Conservation (phyloP, 2,329 filamentous ascomycete genomes). For the Xylariaceae sp. region DNA sequence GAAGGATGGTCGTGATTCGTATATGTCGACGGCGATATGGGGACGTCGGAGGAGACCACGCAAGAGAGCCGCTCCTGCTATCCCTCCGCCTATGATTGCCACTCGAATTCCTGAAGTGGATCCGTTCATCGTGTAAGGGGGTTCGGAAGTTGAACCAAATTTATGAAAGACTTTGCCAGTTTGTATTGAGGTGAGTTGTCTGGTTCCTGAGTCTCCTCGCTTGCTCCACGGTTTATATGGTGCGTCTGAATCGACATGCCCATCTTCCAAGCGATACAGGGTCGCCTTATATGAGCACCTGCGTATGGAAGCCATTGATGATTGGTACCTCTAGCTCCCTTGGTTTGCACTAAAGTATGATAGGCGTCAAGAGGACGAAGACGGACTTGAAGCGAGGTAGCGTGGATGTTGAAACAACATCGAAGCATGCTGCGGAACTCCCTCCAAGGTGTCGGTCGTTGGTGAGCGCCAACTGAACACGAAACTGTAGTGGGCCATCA, state of each 20-base stretch:
- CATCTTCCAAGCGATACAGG: not conserved
- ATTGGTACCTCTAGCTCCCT: not conserved
- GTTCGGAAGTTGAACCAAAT: not conserved
- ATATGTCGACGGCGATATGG: slow-evolving; percentile 30
- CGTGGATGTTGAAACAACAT: not conserved
- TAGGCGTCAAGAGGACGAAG: not conserved
- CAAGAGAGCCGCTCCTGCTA: slow-evolving; percentile 25
- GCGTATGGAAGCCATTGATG: not conserved
- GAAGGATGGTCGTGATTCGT: slow-evolving; percentile 26
- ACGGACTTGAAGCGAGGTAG: not conserved
- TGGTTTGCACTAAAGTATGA: not conserved
- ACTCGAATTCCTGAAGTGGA: slow-evolving; percentile 26
- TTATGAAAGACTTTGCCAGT: not conserved
- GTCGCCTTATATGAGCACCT: not conserved
- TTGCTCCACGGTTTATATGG: not conserved
- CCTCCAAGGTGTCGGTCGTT: not conserved
- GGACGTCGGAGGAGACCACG: slow-evolving; percentile 28
- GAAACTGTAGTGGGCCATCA: not conserved
- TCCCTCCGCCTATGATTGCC: slow-evolving; percentile 30
- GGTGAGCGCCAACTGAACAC: not conserved
- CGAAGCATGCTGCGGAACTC: not conserved
- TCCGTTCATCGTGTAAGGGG: slow-evolving; percentile 17
- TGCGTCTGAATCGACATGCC: not conserved
- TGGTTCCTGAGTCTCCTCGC: not conserved
- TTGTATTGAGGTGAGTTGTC: not conserved